Percentiles rank a stretch among this genome's conserved stretches.
These are phyloP conservation scores for Stevia rebaudiana DNA, from an alignment of 140 eudicot species.

Conservation along the genomic window DNA sequence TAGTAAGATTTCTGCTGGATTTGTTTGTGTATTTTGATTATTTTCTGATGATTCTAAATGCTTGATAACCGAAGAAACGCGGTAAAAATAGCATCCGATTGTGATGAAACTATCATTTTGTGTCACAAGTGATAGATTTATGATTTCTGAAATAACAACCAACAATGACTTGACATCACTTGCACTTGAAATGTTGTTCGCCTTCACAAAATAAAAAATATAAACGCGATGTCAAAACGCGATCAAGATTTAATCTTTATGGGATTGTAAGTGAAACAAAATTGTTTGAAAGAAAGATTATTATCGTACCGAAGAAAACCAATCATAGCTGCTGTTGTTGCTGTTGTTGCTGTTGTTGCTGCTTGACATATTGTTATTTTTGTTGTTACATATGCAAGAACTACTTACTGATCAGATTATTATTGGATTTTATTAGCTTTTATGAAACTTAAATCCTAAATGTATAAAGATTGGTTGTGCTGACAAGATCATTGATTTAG, in stretches of 20 bases:
- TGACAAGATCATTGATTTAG: slow-evolving; percentile 13
- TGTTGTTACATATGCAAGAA: slow-evolving; percentile 9
- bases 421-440: slow-evolving; percentile 5
- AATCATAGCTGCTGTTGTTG: slow-evolving; percentile 18
- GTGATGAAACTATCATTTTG: slow-evolving; percentile 37
- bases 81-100: slow-evolving; percentile 53
- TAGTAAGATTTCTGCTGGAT: slow-evolving; percentile 24
- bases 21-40: slow-evolving; percentile 26
- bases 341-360: slow-evolving; percentile 6
- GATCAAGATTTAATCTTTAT: neutral
- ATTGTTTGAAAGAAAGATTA: neutral
- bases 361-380: slow-evolving; percentile 26
- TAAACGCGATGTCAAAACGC: neutral
- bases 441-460: neutral
- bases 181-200: slow-evolving; percentile 27
- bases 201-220: slow-evolving; percentile 22
- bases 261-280: slow-evolving; percentile 9
- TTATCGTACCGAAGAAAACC: slow-evolving; percentile 37
- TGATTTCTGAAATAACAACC: slow-evolving; percentile 44
- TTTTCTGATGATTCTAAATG: slow-evolving; percentile 33
- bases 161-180: slow-evolving; percentile 43
- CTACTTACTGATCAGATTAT: slow-evolving; percentile 2
- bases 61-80: slow-evolving; percentile 38
- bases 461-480: neutral
- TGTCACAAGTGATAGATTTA: slow-evolving; percentile 23